Conservation (phyloP, 805 yeast genomes). For the Barnettozyma sucrosica region DNA sequence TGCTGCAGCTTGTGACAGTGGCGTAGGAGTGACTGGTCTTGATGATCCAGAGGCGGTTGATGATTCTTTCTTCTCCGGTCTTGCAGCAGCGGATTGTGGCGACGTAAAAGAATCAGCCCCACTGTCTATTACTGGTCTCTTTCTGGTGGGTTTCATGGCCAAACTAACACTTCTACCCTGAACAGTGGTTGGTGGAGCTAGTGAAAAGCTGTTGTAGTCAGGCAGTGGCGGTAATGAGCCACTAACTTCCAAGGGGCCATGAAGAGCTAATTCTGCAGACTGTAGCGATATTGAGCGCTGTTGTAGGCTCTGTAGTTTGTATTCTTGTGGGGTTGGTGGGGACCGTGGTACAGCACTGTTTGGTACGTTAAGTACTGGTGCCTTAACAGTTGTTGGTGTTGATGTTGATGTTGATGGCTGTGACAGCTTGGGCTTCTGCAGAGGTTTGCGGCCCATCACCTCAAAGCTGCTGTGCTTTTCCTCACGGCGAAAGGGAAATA, state of each 20-base stretch:
- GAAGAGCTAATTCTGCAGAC: background rate
- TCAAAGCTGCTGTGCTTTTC: slow-evolving; percentile 1
- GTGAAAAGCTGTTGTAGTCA: slow-evolving; percentile 19
- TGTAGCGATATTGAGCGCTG: background rate
- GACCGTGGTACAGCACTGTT: too few species aligned
- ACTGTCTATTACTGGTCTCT: slow-evolving; percentile 7
- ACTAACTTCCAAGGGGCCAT: slow-evolving; percentile 12
- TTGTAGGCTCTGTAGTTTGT: background rate
- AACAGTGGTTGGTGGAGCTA: slow-evolving; percentile 26
- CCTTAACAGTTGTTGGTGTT: background rate
- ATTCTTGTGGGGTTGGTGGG: background rate
- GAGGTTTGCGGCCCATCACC: slow-evolving; percentile 1
- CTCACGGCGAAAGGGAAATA: slow-evolving; percentile 19
- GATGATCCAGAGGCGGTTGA: background rate
- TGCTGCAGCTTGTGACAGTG: background rate
- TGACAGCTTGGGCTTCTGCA: slow-evolving; percentile 8
- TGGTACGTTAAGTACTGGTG: background rate
- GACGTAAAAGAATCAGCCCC: background rate
- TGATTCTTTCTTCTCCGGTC: background rate
- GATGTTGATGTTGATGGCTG: background rate
- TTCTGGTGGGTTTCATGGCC: slow-evolving; percentile 17
- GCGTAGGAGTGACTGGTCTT: background rate
- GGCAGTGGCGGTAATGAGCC: slow-evolving; percentile 24
- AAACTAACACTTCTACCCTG: slow-evolving; percentile 23
- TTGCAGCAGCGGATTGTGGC: background rate